These are phyloP conservation scores for Candida odintsovae DNA, from an alignment of 805 yeast species.

Conservation along the genomic window DNA sequence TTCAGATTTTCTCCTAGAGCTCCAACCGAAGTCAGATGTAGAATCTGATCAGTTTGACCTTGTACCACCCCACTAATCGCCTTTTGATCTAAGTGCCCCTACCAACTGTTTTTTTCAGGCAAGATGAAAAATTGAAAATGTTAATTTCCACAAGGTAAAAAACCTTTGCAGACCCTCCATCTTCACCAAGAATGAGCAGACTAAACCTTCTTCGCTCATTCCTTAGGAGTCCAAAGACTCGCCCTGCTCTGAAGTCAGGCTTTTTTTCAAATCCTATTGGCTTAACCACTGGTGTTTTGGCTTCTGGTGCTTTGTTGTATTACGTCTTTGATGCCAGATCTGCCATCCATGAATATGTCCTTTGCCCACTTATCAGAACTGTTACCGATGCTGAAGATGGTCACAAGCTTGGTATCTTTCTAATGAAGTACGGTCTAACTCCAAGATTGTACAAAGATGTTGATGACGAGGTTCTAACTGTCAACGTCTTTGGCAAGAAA, in stretches of 20 bases:
- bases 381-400: constrained; percentile 81
- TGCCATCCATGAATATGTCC: constrained; percentile 71
- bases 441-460: constrained; percentile 56
- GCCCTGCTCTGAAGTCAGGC: not conserved
- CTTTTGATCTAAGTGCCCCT: not conserved
- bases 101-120: too few species aligned
- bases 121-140: not conserved
- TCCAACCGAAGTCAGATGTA: too few species aligned
- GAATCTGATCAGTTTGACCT: too few species aligned
- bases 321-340: constrained; percentile 75
- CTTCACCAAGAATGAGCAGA: not conserved
- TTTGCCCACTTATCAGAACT: constrained; percentile 70
- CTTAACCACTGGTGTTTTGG: constrained; percentile 16
- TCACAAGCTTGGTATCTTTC: constrained; percentile 67
- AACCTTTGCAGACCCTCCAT: not conserved
- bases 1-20: too few species aligned
- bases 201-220: not conserved
- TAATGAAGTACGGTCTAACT: constrained; percentile 60
- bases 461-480: constrained; percentile 47
- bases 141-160: too few species aligned
- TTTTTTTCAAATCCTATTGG: not conserved
- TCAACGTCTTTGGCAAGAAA: constrained; percentile 56
- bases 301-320: constrained; percentile 37
- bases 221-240: not conserved
- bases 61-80: not conserved